Percentiles rank a stretch among this genome's conserved stretches.
These are phyloP conservation scores for peach (Prunus persica) DNA, from an alignment of 306 rosid genomes.

Conservation along the genomic window DNA sequence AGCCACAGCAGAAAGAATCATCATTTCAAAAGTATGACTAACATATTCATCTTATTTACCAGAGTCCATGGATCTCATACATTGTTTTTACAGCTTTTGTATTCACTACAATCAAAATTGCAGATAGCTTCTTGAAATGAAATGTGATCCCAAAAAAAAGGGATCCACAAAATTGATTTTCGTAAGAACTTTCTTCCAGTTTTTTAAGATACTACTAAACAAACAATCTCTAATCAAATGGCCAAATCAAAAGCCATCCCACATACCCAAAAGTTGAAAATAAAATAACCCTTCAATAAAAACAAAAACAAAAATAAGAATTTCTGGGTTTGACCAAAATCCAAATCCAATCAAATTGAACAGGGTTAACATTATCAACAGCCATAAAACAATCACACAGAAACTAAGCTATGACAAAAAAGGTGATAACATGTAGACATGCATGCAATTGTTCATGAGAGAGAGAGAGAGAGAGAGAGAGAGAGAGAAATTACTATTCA, in stretches of 20 bases:
- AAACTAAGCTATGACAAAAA: background rate
- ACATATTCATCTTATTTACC: background rate
- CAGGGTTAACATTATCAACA: background rate
- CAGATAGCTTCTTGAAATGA: background rate
- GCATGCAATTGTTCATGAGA: background rate
- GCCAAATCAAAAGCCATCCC: background rate
- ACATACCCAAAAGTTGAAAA: background rate
- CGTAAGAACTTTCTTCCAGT: background rate
- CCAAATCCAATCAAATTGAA: slow-evolving; percentile 2
- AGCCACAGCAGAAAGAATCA: background rate
- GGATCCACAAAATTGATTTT: background rate
- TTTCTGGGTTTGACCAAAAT: slow-evolving; percentile 1
- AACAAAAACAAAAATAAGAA: background rate
- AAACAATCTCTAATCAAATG: background rate
- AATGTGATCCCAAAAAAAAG: background rate
- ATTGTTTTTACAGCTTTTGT: background rate
- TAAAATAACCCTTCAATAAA: background rate
- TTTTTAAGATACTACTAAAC: background rate
- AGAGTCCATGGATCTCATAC: background rate
- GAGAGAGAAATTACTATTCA: slow-evolving; percentile 49
- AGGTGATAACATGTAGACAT: background rate
- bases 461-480: slow-evolving; percentile 1
- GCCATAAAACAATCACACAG: background rate
- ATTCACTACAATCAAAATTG: background rate
- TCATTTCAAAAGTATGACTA: background rate